Evolutionary conservation across 2,329 filamentous ascomycete genomes (phyloP).

Genomic region (Pseudopyricularia cyperi): DNA sequence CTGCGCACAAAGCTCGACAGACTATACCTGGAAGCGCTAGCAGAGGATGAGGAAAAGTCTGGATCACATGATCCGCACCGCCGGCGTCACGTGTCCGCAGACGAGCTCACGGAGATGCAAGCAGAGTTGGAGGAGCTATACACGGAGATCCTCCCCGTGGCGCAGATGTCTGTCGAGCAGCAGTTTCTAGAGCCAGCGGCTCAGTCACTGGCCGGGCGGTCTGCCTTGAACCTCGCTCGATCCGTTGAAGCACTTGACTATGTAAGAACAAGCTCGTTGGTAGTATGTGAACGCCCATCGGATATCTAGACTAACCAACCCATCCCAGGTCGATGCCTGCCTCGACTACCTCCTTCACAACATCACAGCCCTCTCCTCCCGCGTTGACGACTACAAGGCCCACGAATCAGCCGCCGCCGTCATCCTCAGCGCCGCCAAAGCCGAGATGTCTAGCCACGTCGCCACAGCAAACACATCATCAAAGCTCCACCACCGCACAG

Average conservation of each 20-base stretch:
- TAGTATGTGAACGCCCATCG: neutral
- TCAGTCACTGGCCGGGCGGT: constrained; percentile 26
- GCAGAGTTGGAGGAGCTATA: constrained; percentile 58
- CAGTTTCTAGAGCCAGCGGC: constrained; percentile 52
- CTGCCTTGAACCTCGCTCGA: constrained; percentile 27
- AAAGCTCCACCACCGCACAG: constrained; percentile 13
- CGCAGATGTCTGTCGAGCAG: constrained; percentile 58
- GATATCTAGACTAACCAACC: neutral
- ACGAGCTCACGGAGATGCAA: constrained; percentile 38
- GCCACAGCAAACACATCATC: constrained; percentile 4
- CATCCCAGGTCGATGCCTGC: constrained; percentile 33
- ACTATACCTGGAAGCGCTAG: constrained; percentile 37
- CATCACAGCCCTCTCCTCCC: constrained; percentile 25
- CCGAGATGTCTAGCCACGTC: constrained; percentile 24
- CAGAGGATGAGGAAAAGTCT: constrained; percentile 4
- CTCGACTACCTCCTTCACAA: constrained; percentile 36
- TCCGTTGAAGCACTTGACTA: constrained; percentile 36
- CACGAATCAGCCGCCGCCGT: constrained; percentile 26
- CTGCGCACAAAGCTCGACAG: constrained; percentile 40
- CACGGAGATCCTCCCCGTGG: constrained; percentile 54
- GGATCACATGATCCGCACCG: neutral
- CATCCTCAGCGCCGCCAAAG: constrained; percentile 27
- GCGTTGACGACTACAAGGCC: constrained; percentile 29
- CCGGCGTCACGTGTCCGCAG: constrained; percentile 13
- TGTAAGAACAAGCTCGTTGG: constrained; percentile 21